These are phyloP conservation scores for Coniferiporia weirii DNA, from an alignment of 1,284 basidiomycete species.

Conservation along the genomic window DNA sequence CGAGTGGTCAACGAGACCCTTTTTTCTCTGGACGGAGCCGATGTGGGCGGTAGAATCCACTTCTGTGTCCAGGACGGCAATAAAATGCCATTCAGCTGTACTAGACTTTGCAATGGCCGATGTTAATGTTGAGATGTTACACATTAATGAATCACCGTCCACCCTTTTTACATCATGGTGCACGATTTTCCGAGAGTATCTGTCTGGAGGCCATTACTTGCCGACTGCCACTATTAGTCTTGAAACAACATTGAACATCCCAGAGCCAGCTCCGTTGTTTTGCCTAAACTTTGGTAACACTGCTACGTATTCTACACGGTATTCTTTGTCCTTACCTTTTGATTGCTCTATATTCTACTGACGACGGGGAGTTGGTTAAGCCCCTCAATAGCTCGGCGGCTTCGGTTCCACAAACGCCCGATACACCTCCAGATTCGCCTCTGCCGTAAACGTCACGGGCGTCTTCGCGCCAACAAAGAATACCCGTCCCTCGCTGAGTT, in stretches of 20 bases:
- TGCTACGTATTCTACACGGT: background rate
- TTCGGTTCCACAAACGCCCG: conserved; percentile 65
- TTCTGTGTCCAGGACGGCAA: background rate
- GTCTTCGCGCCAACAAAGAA: conserved; percentile 80
- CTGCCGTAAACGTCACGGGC: conserved; percentile 43
- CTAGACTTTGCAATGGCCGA: background rate
- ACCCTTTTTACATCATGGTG: background rate
- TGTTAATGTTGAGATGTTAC: background rate
- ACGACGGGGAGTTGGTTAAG: background rate
- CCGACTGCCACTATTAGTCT: background rate
- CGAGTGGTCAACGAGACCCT: background rate
- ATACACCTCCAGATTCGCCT: conserved; percentile 53
- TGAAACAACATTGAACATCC: background rate
- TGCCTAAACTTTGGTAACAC: background rate
- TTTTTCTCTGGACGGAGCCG: background rate
- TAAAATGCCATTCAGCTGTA: background rate
- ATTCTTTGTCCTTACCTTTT: background rate
- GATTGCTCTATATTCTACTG: background rate
- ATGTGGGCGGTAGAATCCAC: background rate
- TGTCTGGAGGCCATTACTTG: background rate
- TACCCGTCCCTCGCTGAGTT: conserved; percentile 67
- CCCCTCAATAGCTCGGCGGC: background rate
- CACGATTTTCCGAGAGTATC: background rate
- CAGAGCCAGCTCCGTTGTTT: background rate
- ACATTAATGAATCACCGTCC: background rate